These are phyloP conservation scores for Globisporangium nodosum DNA, from an alignment of 352 stramenopile genomes.

Conservation along the genomic window DNA sequence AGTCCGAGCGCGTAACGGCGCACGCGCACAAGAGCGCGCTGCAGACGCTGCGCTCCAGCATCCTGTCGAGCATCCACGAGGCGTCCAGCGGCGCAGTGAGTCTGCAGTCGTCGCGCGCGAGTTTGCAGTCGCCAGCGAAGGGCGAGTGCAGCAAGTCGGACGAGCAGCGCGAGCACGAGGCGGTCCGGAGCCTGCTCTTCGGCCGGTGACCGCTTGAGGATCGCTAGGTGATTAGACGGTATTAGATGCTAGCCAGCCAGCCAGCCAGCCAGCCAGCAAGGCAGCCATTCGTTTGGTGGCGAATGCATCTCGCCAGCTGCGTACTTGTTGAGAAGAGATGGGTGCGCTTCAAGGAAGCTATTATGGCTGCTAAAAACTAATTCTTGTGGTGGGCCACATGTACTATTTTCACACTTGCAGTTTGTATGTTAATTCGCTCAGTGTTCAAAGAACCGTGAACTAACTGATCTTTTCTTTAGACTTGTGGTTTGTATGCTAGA, in stretches of 20 bases:
- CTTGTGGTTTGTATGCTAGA: neutral
- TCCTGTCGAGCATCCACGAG: conserved; percentile 13
- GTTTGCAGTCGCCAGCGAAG: conserved; percentile 1
- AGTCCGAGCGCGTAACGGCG: neutral
- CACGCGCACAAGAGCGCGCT: conserved; percentile 4
- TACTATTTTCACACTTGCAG: neutral
- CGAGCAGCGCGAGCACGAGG: conserved; percentile 54
- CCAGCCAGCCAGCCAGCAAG: too few species aligned
- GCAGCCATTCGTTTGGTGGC: too few species aligned
- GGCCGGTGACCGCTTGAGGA: neutral
- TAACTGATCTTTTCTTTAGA: neutral
- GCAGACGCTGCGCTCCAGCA: conserved; percentile 13
- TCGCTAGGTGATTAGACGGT: too few species aligned
- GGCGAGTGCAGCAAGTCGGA: conserved; percentile 26
- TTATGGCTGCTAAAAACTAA: too few species aligned
- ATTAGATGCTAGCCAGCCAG: too few species aligned
- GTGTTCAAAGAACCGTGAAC: neutral
- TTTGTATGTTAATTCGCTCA: neutral
- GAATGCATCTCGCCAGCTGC: too few species aligned
- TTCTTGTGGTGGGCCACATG: too few species aligned
- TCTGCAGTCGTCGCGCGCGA: neutral
- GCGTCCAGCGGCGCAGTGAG: neutral
- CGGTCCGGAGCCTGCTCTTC: conserved; percentile 55
- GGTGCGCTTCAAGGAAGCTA: too few species aligned
- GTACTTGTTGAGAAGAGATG: too few species aligned